These are phyloP conservation scores for Thymus mandschuricus DNA, from an alignment of 257 asterid species.

Conservation along the genomic window DNA sequence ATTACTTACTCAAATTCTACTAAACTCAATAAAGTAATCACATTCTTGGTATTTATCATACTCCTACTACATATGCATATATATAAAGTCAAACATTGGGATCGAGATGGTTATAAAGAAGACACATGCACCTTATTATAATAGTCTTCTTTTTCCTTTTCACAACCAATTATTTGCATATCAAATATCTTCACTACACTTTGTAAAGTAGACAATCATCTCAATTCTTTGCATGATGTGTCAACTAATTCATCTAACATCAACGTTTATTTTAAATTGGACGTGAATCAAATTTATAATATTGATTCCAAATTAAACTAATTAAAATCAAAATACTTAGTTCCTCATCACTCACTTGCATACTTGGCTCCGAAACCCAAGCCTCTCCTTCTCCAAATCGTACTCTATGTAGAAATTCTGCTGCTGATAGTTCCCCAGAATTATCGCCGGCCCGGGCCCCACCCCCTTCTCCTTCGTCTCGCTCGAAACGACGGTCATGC, in stretches of 20 bases:
- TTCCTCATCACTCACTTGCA: conserved; percentile 34
- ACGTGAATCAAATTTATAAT: neutral
- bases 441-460: conserved; percentile 50
- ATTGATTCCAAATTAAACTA: neutral
- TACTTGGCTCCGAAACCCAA: conserved; percentile 47
- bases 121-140: neutral
- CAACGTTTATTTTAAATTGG: neutral
- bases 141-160: no score
- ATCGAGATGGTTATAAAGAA: neutral
- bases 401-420: conserved; percentile 62
- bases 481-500: conserved; percentile 44
- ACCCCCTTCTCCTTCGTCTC: conserved; percentile 4
- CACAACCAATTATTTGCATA: no score
- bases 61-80: no score
- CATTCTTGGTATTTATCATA: no score
- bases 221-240: no score
- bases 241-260: neutral
- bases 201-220: no score
- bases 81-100: neutral
- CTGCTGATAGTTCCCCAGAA: conserved; percentile 67
- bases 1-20: neutral
- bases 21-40: neutral
- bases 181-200: no score
- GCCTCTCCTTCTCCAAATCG: conserved; percentile 61
- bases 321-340: no score